phyloP scores from a whole-genome alignment of 139 green algal species.

The Chlorella vulgaris region DNA sequence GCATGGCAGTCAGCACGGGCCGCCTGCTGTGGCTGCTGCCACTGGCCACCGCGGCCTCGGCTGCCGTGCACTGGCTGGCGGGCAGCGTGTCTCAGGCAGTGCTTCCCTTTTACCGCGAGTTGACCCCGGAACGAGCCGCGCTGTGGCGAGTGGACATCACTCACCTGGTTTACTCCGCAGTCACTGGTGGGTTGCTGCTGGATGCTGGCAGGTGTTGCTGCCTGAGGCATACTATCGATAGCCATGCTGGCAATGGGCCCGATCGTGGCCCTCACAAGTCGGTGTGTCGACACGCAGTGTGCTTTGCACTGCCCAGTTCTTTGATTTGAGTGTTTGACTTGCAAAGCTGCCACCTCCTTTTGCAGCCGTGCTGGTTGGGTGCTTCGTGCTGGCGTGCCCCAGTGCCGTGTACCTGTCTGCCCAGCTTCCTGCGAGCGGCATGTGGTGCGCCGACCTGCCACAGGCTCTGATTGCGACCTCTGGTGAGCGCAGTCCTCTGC shows the following conservation, averaged over 20 bases:
- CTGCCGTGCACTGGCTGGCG: constrained; percentile 7
- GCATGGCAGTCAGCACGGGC: constrained; percentile 67
- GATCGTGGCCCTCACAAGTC: too few relatives aligned
- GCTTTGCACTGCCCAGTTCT: too few relatives aligned
- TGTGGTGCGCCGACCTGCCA: constrained; percentile 31
- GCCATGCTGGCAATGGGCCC: too few relatives aligned
- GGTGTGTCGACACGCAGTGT: too few relatives aligned
- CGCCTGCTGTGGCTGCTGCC: constrained; percentile 77
- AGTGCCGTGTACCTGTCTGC: constrained; percentile 26
- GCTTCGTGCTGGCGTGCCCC: constrained; percentile 38
- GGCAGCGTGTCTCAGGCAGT: constrained; percentile 20
- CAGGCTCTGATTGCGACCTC: constrained; percentile 45
- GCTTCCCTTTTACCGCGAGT: constrained; percentile 46
- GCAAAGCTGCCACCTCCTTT: neutral
- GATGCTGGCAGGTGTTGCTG: neutral
- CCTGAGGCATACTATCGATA: neutral
- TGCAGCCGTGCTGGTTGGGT: constrained; percentile 33
- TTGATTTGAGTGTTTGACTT: too few relatives aligned
- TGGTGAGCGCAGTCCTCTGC: neutral
- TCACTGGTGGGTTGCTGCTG: neutral
- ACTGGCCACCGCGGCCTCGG: constrained; percentile 53
- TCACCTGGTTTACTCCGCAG: constrained; percentile 57
- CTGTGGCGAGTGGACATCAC: constrained; percentile 59
- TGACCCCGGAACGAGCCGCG: constrained; percentile 27
- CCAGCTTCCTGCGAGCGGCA: constrained; percentile 11